A percentile compares a stretch with the other conserved stretches of the same genome.
Conservation (phyloP, 2,329 filamentous ascomycete species). For the Aspergillus sp. region DNA sequence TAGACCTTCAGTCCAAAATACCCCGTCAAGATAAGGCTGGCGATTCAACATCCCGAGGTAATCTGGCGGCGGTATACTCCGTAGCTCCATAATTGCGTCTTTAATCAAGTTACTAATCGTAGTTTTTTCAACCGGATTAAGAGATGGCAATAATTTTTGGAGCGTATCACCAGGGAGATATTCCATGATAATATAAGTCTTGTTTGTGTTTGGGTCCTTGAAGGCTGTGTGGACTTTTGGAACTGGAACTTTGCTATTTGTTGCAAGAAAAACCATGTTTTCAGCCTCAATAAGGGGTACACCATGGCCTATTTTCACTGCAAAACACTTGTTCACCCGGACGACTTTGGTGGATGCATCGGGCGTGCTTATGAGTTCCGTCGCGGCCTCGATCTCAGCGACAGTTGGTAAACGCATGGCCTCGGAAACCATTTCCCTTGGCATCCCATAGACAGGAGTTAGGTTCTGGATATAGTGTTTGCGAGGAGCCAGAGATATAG, state of each 20-base stretch:
- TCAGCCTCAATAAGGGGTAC: slow-evolving; percentile 12
- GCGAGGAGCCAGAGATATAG: neutral
- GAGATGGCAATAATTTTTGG: slow-evolving; percentile 5
- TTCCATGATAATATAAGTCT: slow-evolving; percentile 13
- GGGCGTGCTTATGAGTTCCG: slow-evolving; percentile 9
- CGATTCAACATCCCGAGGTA: slow-evolving; percentile 11
- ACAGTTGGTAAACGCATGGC: slow-evolving; percentile 6
- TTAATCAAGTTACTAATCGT: slow-evolving; percentile 5
- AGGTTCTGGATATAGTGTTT: neutral
- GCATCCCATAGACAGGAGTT: neutral
- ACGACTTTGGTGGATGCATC: slow-evolving; percentile 10
- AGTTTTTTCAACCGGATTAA: slow-evolving; percentile 7
- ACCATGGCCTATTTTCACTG: slow-evolving; percentile 10
- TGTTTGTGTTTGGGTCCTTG: slow-evolving; percentile 8
- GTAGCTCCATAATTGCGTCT: slow-evolving; percentile 6
- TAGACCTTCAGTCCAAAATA: slow-evolving; percentile 8
- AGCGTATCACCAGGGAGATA: slow-evolving; percentile 7
- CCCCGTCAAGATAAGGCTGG: slow-evolving; percentile 10
- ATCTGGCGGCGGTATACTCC: slow-evolving; percentile 7
- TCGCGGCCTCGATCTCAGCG: slow-evolving; percentile 13
- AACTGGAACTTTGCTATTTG: slow-evolving; percentile 11
- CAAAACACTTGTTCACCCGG: slow-evolving; percentile 10
- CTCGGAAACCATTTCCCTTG: neutral
- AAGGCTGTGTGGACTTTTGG: slow-evolving; percentile 10
- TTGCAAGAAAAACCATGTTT: slow-evolving; percentile 13